Conservation (phyloP, 1,284 basidiomycete genomes). For the Ceratobasidium sp. region DNA sequence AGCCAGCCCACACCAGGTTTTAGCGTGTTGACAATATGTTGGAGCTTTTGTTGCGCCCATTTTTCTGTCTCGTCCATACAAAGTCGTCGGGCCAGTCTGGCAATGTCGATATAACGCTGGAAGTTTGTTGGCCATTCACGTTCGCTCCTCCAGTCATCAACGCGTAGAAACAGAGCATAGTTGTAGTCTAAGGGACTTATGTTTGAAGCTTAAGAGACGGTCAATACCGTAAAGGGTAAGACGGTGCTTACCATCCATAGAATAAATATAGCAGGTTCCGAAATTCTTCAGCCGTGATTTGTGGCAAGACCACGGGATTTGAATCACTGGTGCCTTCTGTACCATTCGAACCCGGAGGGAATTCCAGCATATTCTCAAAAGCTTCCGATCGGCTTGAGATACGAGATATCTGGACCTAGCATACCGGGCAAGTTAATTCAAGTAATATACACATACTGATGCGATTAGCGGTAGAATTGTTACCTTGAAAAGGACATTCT, state of each 20-base stretch:
- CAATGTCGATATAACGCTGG: constrained; percentile 3
- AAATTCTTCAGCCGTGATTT: constrained; percentile 12
- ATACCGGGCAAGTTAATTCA: no score
- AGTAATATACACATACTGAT: no score
- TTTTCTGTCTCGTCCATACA: not conserved
- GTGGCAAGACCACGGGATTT: not conserved
- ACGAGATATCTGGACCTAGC: not conserved
- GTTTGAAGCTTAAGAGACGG: no score
- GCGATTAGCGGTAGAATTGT: not conserved
- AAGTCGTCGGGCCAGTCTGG: not conserved
- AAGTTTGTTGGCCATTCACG: not conserved
- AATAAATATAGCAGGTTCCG: constrained; percentile 1
- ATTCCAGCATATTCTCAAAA: constrained; percentile 1
- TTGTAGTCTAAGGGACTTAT: not conserved
- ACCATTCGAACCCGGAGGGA: not conserved
- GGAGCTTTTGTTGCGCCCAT: not conserved
- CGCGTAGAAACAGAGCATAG: not conserved
- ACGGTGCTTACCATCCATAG: not conserved
- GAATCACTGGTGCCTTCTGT: not conserved
- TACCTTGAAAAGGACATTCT: constrained; percentile 20
- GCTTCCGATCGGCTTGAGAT: not conserved
- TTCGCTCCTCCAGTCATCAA: not conserved
- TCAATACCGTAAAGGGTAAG: not conserved
- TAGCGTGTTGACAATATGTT: not conserved
- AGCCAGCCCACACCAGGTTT: not conserved